A percentile compares a stretch with the other conserved stretches of the same genome.
Conservation (phyloP, 805 yeast genomes). For the Groenewaldozyma tartarivorans region DNA sequence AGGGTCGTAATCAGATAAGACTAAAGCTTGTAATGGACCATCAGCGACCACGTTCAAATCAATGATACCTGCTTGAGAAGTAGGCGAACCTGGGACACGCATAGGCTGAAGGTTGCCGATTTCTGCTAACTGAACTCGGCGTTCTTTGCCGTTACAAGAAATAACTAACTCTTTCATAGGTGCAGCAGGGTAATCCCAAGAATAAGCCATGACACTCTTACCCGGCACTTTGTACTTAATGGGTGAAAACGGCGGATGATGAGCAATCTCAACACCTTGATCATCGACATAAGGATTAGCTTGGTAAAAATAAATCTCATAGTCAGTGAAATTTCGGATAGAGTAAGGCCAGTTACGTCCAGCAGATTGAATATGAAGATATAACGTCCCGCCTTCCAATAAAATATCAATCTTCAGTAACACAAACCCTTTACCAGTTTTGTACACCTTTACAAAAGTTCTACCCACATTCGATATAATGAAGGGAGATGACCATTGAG, state of each 20-base stretch:
- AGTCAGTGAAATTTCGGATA: slow-evolving; percentile 77
- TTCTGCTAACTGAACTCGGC: slow-evolving; percentile 80
- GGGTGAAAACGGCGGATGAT: slow-evolving; percentile 58
- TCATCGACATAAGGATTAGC: slow-evolving; percentile 62
- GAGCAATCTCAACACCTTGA: slow-evolving; percentile 48
- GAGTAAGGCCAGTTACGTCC: slow-evolving; percentile 86
- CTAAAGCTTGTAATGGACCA: slow-evolving; percentile 86
- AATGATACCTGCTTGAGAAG: slow-evolving; percentile 42
- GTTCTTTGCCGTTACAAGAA: slow-evolving; percentile 60
- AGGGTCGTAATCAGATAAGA: slow-evolving; percentile 75
- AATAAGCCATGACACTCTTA: slow-evolving; percentile 92
- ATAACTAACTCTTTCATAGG: slow-evolving; percentile 68
- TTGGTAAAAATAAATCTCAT: slow-evolving; percentile 82
- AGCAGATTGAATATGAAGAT: slow-evolving; percentile 65
- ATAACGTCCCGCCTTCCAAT: slow-evolving; percentile 74
- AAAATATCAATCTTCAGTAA: slow-evolving; percentile 63
- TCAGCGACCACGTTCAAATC: slow-evolving; percentile 92
- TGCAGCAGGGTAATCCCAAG: slow-evolving; percentile 97
- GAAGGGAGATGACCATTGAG: slow-evolving; percentile 85
- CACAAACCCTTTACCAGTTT: slow-evolving; percentile 46
- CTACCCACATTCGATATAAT: slow-evolving; percentile 77
- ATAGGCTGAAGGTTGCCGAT: slow-evolving; percentile 88
- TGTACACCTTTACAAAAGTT: slow-evolving; percentile 58
- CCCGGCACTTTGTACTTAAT: slow-evolving; percentile 76
- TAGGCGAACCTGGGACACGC: slow-evolving; percentile 42